These are phyloP conservation scores for Suillus luteus DNA, from an alignment of 768 basidiomycete genomes.

Conservation along the genomic window DNA sequence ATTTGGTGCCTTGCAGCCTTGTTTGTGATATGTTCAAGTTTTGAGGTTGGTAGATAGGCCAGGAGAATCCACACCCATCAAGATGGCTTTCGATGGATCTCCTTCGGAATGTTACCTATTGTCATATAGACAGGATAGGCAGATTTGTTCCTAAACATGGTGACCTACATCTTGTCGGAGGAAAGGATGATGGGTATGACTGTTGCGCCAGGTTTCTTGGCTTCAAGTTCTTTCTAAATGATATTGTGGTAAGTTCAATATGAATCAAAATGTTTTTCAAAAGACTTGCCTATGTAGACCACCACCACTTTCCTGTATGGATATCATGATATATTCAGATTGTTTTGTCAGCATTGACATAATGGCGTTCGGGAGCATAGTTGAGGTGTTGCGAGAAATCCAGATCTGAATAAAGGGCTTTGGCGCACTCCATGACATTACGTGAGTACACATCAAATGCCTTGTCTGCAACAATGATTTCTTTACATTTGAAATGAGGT, in stretches of 20 bases:
- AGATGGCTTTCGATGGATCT: slow-evolving; percentile 23
- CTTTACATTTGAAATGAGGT: slow-evolving; percentile 33
- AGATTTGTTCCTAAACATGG: slow-evolving; percentile 21
- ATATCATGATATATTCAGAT: slow-evolving; percentile 42
- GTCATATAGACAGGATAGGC: slow-evolving; percentile 27
- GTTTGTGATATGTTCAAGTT: slow-evolving; percentile 10
- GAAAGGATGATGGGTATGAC: slow-evolving; percentile 21
- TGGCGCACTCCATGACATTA: slow-evolving; percentile 40
- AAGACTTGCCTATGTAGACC: slow-evolving; percentile 43
- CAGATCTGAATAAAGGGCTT: slow-evolving; percentile 36
- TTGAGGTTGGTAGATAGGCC: slow-evolving; percentile 13
- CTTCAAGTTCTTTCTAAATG: slow-evolving; percentile 21
- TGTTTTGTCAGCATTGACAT: slow-evolving; percentile 28
- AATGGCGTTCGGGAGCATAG: slow-evolving; percentile 41
- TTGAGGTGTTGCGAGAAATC: slow-evolving; percentile 34
- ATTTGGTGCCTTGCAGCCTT: slow-evolving; percentile 25
- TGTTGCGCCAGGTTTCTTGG: not conserved
- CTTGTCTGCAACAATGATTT: slow-evolving; percentile 29
- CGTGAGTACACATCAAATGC: slow-evolving; percentile 35
- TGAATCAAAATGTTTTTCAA: not conserved
- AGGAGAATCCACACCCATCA: not conserved
- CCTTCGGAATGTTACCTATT: slow-evolving; percentile 43
- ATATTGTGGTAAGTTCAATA: not conserved
- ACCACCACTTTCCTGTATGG: slow-evolving; percentile 49
- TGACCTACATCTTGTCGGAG: slow-evolving; percentile 23